Percentiles rank a stretch among this genome's conserved stretches.
Conservation (phyloP, 495 filamentous ascomycete genomes). For the Tuber umbilicatum region DNA sequence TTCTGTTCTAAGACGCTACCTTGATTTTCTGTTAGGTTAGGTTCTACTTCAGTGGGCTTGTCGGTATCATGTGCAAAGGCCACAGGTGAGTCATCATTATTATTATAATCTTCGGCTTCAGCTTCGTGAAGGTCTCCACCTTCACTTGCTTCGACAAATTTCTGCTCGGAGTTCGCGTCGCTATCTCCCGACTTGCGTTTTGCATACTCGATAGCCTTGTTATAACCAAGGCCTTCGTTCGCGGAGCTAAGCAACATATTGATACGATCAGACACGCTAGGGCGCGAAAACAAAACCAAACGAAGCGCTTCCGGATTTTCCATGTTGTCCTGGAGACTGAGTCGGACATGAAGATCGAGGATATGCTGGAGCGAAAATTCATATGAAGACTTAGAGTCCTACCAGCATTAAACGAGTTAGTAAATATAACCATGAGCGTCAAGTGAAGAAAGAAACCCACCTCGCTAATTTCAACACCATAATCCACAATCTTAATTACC, state of each 20-base stretch:
- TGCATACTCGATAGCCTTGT: constrained; percentile 15
- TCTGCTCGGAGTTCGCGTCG: constrained; percentile 30
- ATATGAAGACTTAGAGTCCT: constrained; percentile 39
- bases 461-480: constrained; percentile 40
- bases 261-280: constrained; percentile 27
- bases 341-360: constrained; percentile 38
- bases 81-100: constrained; percentile 10
- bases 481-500: constrained; percentile 37
- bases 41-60: constrained; percentile 25
- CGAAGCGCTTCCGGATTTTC: constrained; percentile 34
- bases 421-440: background rate
- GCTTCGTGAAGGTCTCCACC: constrained; percentile 13
- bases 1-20: constrained; percentile 12
- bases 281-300: constrained; percentile 27
- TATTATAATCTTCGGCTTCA: constrained; percentile 21
- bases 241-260: constrained; percentile 27
- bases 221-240: constrained; percentile 30
- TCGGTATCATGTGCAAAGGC: constrained; percentile 10
- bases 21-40: constrained; percentile 17
- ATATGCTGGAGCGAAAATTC: constrained; percentile 37
- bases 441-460: constrained; percentile 24
- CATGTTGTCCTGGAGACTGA: constrained; percentile 32
- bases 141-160: constrained; percentile 13
- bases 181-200: constrained; percentile 15
- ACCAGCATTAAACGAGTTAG: constrained; percentile 15